Evolutionary conservation across 2,329 filamentous ascomycete species (phyloP).

Genomic region (Ophiosphaerella korrae): DNA sequence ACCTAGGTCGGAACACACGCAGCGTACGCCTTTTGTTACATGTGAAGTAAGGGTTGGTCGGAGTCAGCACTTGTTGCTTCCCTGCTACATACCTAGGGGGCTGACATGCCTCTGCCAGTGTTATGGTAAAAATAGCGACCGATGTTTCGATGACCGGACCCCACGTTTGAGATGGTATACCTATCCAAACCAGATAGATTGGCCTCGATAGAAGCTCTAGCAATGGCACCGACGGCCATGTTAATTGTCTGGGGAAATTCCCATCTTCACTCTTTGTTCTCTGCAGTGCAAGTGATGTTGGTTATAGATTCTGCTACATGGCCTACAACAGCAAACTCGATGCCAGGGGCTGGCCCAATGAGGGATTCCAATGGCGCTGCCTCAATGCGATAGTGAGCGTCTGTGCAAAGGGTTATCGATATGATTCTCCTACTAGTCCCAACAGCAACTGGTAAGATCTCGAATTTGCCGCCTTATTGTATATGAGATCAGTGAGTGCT

Average conservation of each 20-base stretch:
- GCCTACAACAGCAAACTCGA: slow-evolving; percentile 57
- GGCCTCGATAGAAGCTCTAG: slow-evolving; percentile 58
- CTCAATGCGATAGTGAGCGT: slow-evolving; percentile 50
- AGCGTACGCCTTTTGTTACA: slow-evolving; percentile 55
- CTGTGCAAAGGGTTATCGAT: slow-evolving; percentile 56
- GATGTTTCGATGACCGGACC: slow-evolving; percentile 56
- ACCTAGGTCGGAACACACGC: slow-evolving; percentile 47
- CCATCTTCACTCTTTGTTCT: slow-evolving; percentile 51
- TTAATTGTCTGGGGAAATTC: slow-evolving; percentile 56
- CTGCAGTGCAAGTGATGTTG: slow-evolving; percentile 53
- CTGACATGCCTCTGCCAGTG: slow-evolving; percentile 54
- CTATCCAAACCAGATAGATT: slow-evolving; percentile 4
- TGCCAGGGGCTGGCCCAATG: slow-evolving; percentile 41
- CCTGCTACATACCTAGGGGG: slow-evolving; percentile 1
- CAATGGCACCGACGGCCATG: slow-evolving; percentile 59
- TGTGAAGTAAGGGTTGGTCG: slow-evolving; percentile 51
- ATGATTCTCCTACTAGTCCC: slow-evolving; percentile 53
- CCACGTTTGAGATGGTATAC: slow-evolving; percentile 49
- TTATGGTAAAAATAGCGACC: slow-evolving; percentile 61
- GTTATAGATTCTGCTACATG: slow-evolving; percentile 61
- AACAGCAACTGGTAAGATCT: slow-evolving; percentile 62
- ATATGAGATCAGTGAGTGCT: background rate
- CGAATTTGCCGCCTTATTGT: slow-evolving; percentile 60
- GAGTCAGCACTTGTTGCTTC: slow-evolving; percentile 39
- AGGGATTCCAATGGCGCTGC: background rate